phyloP scores from a whole-genome alignment of 1,139 yeast genomes.

The Candida sp. region DNA sequence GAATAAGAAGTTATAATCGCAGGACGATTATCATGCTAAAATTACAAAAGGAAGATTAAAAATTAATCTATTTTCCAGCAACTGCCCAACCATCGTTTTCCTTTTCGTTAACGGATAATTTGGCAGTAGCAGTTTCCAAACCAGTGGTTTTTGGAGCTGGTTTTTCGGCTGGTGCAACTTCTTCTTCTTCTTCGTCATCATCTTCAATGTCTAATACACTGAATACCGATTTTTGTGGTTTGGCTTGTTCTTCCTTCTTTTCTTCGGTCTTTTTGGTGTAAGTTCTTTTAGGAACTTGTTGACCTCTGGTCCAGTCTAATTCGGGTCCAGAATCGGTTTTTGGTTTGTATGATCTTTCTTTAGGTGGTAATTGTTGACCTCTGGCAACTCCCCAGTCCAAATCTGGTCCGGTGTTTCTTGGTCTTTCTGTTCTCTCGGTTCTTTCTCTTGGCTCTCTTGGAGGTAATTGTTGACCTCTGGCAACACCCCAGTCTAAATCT shows the following conservation, averaged over 20 bases:
- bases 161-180: constrained; percentile 5
- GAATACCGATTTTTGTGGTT: constrained; percentile 56
- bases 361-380: constrained; percentile 28
- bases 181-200: constrained; percentile 57
- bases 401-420: constrained; percentile 47
- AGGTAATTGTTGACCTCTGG: constrained; percentile 33
- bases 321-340: constrained; percentile 29
- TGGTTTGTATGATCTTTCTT: constrained; percentile 31
- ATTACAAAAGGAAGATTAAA: background rate
- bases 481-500: constrained; percentile 59
- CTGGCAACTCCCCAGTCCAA: constrained; percentile 64
- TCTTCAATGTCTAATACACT: constrained; percentile 61
- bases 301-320: constrained; percentile 28
- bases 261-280: constrained; percentile 15
- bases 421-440: constrained; percentile 17
- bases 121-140: constrained; percentile 44
- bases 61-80: constrained; percentile 40
- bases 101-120: constrained; percentile 35
- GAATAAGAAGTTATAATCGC: background rate
- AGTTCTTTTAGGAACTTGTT: constrained; percentile 25
- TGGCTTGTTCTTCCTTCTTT: constrained; percentile 32
- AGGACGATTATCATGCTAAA: background rate
- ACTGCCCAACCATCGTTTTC: constrained; percentile 61
- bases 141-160: constrained; percentile 18
- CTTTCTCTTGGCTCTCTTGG: constrained; percentile 28